phyloP scores from a whole-genome alignment of 768 basidiomycete genomes.

The Termitomyces sp. region DNA sequence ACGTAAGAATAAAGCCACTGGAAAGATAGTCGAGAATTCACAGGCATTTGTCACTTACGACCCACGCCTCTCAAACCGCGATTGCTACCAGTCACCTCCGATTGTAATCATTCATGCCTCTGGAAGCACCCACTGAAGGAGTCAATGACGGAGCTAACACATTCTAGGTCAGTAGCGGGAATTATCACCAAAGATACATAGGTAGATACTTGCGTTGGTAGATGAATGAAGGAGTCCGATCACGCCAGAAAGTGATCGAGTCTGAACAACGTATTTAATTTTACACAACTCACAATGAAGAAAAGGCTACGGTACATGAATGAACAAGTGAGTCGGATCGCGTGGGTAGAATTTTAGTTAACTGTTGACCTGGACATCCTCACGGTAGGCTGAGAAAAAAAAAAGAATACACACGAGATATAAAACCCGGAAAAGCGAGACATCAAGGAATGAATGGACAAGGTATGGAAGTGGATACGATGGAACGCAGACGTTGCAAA shows the following conservation, averaged over 20 bases:
- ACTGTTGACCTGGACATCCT: conserved; percentile 5
- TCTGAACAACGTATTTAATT: neutral
- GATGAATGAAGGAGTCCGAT: neutral
- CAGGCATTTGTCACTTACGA: neutral
- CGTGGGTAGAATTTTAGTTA: conserved; percentile 5
- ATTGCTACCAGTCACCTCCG: neutral
- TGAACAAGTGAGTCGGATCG: neutral
- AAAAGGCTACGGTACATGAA: conserved; percentile 1
- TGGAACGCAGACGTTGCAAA: neutral
- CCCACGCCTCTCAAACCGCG: neutral
- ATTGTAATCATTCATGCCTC: neutral
- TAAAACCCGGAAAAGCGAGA: conserved; percentile 3
- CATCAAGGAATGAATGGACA: neutral
- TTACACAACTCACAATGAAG: neutral
- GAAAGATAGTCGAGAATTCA: neutral
- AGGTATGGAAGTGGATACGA: conserved; percentile 1
- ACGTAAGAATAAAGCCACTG: conserved; percentile 4
- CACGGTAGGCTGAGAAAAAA: neutral
- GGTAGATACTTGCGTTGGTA: neutral
- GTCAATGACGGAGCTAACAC: neutral
- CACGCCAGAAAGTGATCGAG: neutral
- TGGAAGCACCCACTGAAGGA: neutral
- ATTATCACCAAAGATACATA: neutral
- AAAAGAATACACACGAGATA: conserved; percentile 4
- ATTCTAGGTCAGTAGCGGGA: neutral